A percentile compares a stretch with the other conserved stretches of the same genome.
These are phyloP conservation scores for Candida ovalis DNA, from an alignment of 805 yeast genomes.

Conservation along the genomic window DNA sequence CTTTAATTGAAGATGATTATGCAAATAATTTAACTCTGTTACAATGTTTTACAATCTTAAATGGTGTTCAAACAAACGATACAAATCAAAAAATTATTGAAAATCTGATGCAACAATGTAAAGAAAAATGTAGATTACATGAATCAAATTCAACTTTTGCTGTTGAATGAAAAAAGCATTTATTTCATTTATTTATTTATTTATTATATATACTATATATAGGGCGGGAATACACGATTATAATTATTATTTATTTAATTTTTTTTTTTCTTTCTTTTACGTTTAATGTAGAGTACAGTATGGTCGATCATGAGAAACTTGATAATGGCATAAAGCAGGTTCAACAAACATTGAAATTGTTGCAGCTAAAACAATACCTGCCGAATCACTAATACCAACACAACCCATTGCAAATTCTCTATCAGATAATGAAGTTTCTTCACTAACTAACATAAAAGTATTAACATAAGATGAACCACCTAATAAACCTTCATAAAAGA, in stretches of 20 bases:
- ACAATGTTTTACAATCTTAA: constrained; percentile 61
- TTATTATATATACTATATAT: not conserved
- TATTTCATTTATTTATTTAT: not conserved
- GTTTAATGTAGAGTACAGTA: constrained; percentile 59
- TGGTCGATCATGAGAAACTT: constrained; percentile 66
- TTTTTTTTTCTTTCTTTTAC: not conserved
- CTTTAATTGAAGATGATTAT: constrained; percentile 10
- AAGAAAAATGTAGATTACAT: constrained; percentile 19
- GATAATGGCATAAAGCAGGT: constrained; percentile 65
- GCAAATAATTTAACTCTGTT: constrained; percentile 30
- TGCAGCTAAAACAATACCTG: constrained; percentile 84
- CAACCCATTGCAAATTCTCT: constrained; percentile 81
- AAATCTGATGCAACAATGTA: constrained; percentile 36
- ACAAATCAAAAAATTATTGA: constrained; percentile 59
- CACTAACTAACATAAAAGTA: constrained; percentile 76
- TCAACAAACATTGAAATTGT: constrained; percentile 71
- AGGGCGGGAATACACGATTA: too few relatives aligned
- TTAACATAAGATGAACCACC: constrained; percentile 93
- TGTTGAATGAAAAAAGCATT: not conserved
- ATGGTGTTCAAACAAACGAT: constrained; percentile 49
- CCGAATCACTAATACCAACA: constrained; percentile 78
- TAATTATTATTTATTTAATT: too few relatives aligned
- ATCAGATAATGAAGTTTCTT: constrained; percentile 44
- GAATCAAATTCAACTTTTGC: not conserved
- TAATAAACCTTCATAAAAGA: constrained; percentile 83